phyloP scores from a whole-genome alignment of 495 filamentous ascomycete genomes.

The Neurospora hispaniola region DNA sequence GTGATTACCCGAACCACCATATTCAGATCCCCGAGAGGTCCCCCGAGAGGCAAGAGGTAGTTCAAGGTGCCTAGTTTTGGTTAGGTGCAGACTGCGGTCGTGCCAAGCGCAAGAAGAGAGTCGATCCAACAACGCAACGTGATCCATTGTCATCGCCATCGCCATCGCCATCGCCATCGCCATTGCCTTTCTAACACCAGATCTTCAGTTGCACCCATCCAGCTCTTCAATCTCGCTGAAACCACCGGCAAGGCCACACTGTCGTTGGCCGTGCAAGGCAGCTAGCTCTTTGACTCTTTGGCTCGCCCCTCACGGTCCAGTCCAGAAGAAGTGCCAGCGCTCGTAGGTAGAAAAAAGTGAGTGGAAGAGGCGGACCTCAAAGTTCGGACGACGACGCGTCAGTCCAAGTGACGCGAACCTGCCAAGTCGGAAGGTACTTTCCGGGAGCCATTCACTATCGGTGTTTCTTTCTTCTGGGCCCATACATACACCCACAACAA shows the following conservation, averaged over 20 bases:
- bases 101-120: not conserved
- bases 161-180: not conserved
- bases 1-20: not conserved
- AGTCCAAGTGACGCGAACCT: not conserved
- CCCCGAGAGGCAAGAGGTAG: not conserved
- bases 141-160: not conserved
- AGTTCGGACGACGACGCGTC: not conserved
- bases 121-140: not conserved
- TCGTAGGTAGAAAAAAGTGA: not conserved
- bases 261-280: slow-evolving; percentile 40
- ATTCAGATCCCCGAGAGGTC: not conserved
- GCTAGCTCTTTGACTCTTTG: slow-evolving; percentile 58
- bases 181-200: not conserved
- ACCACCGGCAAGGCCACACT: slow-evolving; percentile 49
- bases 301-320: slow-evolving; percentile 8
- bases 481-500: slow-evolving; percentile 78
- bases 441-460: not conserved
- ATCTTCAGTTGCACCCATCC: not conserved
- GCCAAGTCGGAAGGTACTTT: not conserved
- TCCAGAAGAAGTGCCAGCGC: not conserved
- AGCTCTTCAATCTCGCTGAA: slow-evolving; percentile 56
- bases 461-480: not conserved
- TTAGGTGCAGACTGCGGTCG: not conserved
- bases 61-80: not conserved
- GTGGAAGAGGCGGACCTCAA: not conserved